Percentiles rank a stretch among this genome's conserved stretches.
Evolutionary conservation across 2,329 filamentous ascomycete genomes (phyloP).

Genomic region (Metarhizium rileyi): DNA sequence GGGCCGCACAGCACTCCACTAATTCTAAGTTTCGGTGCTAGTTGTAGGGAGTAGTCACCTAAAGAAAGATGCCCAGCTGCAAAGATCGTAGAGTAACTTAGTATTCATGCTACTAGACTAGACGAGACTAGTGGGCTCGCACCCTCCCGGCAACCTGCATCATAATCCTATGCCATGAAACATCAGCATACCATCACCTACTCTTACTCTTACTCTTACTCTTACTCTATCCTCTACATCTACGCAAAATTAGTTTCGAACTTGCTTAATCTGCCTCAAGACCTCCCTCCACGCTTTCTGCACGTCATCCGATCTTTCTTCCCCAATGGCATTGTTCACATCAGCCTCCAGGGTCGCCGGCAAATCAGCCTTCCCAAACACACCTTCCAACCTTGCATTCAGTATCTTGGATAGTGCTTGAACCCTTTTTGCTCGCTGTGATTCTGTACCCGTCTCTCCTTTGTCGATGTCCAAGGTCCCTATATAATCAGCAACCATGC

Average conservation of each 20-base stretch:
- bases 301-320: constrained; percentile 36
- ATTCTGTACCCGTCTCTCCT: constrained; percentile 38
- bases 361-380: constrained; percentile 26
- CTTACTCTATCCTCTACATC: background rate
- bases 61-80: too few relatives aligned
- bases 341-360: constrained; percentile 21
- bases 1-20: too few relatives aligned
- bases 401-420: constrained; percentile 34
- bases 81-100: too few relatives aligned
- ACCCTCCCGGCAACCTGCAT: too few relatives aligned
- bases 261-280: constrained; percentile 18
- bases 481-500: constrained; percentile 29
- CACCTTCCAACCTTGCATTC: constrained; percentile 31
- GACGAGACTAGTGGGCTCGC: too few relatives aligned
- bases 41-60: too few relatives aligned
- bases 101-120: too few relatives aligned
- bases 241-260: background rate
- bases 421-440: constrained; percentile 38
- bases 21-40: too few relatives aligned
- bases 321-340: constrained; percentile 24
- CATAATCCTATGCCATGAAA: too few relatives aligned
- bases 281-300: constrained; percentile 32
- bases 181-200: too few relatives aligned
- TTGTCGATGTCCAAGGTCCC: constrained; percentile 36
- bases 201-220: too few relatives aligned